A percentile compares a stretch with the other conserved stretches of the same genome.
Evolutionary conservation across 108 stramenopile genomes (phyloP).

Genomic region (Mediolabrus comicus): DNA sequence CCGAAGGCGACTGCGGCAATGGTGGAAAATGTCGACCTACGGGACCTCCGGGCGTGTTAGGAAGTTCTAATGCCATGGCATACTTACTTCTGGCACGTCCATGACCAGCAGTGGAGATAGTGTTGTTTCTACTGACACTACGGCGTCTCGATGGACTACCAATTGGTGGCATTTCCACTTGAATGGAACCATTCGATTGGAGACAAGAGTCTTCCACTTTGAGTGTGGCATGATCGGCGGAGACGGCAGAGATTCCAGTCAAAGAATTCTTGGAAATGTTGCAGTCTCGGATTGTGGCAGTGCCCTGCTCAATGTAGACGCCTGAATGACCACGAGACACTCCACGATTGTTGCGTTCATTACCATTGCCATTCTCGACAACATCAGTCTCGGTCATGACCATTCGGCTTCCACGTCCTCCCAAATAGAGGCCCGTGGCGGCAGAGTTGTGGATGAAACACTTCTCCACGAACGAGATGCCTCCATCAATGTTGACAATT

Average conservation of each 20-base stretch:
- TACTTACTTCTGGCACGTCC: slow-evolving; percentile 52
- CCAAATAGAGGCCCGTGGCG: slow-evolving; percentile 82
- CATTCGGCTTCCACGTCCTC: slow-evolving; percentile 60
- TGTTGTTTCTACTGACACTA: slow-evolving; percentile 53
- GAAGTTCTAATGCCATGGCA: neutral
- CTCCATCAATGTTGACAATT: slow-evolving; percentile 79
- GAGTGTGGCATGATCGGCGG: slow-evolving; percentile 67
- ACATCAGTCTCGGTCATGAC: slow-evolving; percentile 61
- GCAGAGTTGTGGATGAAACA: slow-evolving; percentile 78
- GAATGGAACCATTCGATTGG: slow-evolving; percentile 63
- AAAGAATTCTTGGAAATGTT: slow-evolving; percentile 74
- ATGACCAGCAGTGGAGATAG: slow-evolving; percentile 39
- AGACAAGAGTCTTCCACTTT: slow-evolving; percentile 59
- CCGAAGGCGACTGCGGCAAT: slow-evolving; percentile 22
- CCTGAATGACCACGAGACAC: slow-evolving; percentile 80
- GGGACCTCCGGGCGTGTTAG: neutral
- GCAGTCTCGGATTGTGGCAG: slow-evolving; percentile 62
- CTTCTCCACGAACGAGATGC: slow-evolving; percentile 39
- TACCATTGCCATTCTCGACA: slow-evolving; percentile 71
- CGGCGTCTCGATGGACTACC: slow-evolving; percentile 46
- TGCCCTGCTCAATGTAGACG: slow-evolving; percentile 79
- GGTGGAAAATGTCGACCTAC: slow-evolving; percentile 11
- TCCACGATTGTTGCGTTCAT: slow-evolving; percentile 50
- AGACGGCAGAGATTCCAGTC: slow-evolving; percentile 77
- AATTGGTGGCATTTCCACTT: slow-evolving; percentile 70